Evolutionary conservation across 331 rosid genomes (phyloP).

Genomic region (Acacia concinna): DNA sequence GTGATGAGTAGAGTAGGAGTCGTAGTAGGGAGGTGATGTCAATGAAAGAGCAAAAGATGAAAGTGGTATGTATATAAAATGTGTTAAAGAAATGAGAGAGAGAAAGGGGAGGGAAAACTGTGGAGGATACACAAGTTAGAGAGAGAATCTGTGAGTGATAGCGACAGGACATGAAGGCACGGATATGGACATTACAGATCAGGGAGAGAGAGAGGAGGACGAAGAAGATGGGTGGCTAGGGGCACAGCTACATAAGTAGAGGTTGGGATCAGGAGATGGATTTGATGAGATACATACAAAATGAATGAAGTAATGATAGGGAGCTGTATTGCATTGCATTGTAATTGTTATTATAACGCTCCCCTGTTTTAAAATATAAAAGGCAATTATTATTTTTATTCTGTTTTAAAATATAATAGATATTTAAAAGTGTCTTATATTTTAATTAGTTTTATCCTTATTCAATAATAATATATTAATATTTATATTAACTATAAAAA

Average conservation of each 20-base stretch:
- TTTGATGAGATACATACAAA: neutral
- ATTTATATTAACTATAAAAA: too few species aligned
- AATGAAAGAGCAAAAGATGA: neutral
- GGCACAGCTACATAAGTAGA: neutral
- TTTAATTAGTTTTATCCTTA: too few species aligned
- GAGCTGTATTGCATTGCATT: neutral
- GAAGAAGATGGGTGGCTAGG: neutral
- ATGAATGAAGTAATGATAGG: neutral
- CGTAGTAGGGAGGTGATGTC: neutral
- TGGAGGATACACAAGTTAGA: slow-evolving; percentile 8
- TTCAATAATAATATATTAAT: too few species aligned
- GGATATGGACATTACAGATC: slow-evolving; percentile 44
- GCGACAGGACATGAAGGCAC: slow-evolving; percentile 43
- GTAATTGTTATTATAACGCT: too few species aligned
- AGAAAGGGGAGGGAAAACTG: neutral
- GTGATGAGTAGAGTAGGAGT: neutral
- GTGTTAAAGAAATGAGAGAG: neutral
- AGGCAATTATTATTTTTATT: too few species aligned
- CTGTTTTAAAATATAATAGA: too few species aligned
- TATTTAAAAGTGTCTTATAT: too few species aligned
- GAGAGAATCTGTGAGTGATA: slow-evolving; percentile 39
- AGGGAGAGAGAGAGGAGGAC: neutral
- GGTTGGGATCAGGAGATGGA: neutral
- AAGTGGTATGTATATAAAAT: too few species aligned
- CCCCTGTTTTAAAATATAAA: too few species aligned